Percentiles rank a stretch among this genome's conserved stretches.
Conservation (phyloP, 2,329 filamentous ascomycete species). For the Colletotrichum simmondsii region DNA sequence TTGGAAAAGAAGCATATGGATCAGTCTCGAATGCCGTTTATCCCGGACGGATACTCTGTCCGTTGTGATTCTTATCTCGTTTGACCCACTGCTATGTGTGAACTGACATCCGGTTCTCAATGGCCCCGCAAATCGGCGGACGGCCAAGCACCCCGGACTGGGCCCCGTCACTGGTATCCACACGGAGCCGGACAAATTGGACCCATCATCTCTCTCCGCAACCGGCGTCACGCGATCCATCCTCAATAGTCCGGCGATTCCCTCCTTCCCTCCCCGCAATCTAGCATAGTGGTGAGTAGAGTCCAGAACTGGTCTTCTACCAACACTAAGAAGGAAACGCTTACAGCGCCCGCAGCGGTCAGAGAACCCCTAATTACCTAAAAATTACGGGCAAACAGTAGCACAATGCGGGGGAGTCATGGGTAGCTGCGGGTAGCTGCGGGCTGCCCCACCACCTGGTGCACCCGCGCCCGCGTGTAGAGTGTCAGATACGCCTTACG, state of each 20-base stretch:
- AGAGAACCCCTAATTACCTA: constrained; percentile 31
- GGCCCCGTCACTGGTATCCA: neutral
- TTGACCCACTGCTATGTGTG: neutral
- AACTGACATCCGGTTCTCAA: neutral
- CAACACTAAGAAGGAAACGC: neutral
- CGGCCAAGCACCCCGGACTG: neutral
- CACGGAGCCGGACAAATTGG: constrained; percentile 1
- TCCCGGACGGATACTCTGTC: neutral
- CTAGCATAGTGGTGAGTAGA: neutral
- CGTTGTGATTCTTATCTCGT: no score
- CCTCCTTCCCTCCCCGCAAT: neutral
- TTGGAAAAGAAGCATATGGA: neutral
- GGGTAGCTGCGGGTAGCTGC: constrained; percentile 37
- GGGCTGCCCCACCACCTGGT: constrained; percentile 27
- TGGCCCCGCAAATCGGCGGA: neutral
- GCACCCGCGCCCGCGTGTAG: neutral
- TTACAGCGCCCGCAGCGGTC: neutral
- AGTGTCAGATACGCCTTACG: constrained; percentile 32
- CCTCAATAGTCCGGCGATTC: neutral
- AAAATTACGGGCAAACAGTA: constrained; percentile 27
- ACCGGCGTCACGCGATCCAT: constrained; percentile 13
- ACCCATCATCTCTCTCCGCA: neutral
- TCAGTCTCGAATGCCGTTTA: neutral
- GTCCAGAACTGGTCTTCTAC: neutral
- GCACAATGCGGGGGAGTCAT: constrained; percentile 27